Percentiles rank a stretch among this genome's conserved stretches.
phyloP scores from a whole-genome alignment of 2,329 filamentous ascomycete genomes.

The Exophiala phaeomuriformis region DNA sequence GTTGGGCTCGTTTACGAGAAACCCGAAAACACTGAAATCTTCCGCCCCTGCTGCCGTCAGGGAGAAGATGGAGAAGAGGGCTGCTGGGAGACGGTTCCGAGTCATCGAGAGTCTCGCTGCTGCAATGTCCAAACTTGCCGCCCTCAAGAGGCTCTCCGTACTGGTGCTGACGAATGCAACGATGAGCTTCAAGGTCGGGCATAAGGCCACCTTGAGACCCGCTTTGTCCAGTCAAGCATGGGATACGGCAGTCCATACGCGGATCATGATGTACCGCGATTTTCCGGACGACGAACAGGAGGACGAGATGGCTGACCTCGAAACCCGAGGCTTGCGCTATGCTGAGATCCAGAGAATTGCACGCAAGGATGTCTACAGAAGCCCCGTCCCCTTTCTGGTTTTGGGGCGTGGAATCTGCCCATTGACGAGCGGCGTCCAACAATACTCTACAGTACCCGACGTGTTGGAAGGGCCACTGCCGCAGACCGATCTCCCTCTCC shows the following conservation, averaged over 20 bases:
- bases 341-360: constrained; percentile 60
- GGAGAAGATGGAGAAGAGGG: constrained; percentile 43
- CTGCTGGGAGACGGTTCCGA: constrained; percentile 35
- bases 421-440: not conserved
- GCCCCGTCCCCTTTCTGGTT: constrained; percentile 38
- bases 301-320: constrained; percentile 34
- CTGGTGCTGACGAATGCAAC: constrained; percentile 72
- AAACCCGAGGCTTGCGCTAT: constrained; percentile 42
- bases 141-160: constrained; percentile 63
- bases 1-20: constrained; percentile 65
- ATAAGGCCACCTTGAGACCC: constrained; percentile 63
- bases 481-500: constrained; percentile 10
- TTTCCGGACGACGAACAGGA: constrained; percentile 48
- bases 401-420: constrained; percentile 26
- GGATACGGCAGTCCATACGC: constrained; percentile 68
- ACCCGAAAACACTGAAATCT: constrained; percentile 32
- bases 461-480: constrained; percentile 4
- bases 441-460: no score
- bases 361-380: constrained; percentile 40
- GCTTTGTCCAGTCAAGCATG: constrained; percentile 69
- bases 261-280: constrained; percentile 73
- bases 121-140: constrained; percentile 62
- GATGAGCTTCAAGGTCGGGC: constrained; percentile 63
- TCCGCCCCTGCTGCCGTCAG: constrained; percentile 23
- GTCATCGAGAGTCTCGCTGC: constrained; percentile 60